Percentiles rank a stretch among this genome's conserved stretches.
Conservation (phyloP, 495 filamentous ascomycete species). For the Aspergillus ellipticus region DNA sequence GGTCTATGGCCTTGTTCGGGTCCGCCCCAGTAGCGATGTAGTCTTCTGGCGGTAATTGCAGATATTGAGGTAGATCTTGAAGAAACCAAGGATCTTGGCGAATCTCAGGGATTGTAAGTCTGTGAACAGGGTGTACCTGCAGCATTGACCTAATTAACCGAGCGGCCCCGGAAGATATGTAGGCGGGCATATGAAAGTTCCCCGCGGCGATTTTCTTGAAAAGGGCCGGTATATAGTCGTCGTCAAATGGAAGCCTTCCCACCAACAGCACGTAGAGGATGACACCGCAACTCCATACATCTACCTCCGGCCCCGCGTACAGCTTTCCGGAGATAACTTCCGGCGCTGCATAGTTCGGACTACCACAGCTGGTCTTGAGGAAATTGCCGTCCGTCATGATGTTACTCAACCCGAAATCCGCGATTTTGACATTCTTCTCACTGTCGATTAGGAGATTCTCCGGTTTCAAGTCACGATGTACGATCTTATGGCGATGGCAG, state of each 20-base stretch:
- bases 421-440: slow-evolving; percentile 96
- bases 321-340: slow-evolving; percentile 98
- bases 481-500: slow-evolving; percentile 97
- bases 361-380: slow-evolving; percentile 96
- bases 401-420: slow-evolving; percentile 96
- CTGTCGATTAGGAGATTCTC: slow-evolving; percentile 95
- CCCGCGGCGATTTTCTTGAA: slow-evolving; percentile 90
- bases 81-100: slow-evolving; percentile 93
- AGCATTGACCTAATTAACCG: slow-evolving; percentile 89
- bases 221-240: slow-evolving; percentile 86
- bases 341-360: slow-evolving; percentile 95
- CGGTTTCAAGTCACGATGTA: slow-evolving; percentile 94
- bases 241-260: slow-evolving; percentile 90
- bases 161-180: slow-evolving; percentile 81
- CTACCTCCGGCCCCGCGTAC: slow-evolving; percentile 95
- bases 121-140: slow-evolving; percentile 88
- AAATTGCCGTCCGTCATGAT: slow-evolving; percentile 99
- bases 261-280: slow-evolving; percentile 95
- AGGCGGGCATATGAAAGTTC: slow-evolving; percentile 81
- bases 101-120: slow-evolving; percentile 90
- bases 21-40: slow-evolving; percentile 92
- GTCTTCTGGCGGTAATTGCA: slow-evolving; percentile 86
- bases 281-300: slow-evolving; percentile 99
- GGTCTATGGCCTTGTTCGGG: slow-evolving; percentile 80
- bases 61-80: slow-evolving; percentile 76